These are phyloP conservation scores for Cetradonia linearis DNA, from an alignment of 495 filamentous ascomycete genomes.

Conservation along the genomic window DNA sequence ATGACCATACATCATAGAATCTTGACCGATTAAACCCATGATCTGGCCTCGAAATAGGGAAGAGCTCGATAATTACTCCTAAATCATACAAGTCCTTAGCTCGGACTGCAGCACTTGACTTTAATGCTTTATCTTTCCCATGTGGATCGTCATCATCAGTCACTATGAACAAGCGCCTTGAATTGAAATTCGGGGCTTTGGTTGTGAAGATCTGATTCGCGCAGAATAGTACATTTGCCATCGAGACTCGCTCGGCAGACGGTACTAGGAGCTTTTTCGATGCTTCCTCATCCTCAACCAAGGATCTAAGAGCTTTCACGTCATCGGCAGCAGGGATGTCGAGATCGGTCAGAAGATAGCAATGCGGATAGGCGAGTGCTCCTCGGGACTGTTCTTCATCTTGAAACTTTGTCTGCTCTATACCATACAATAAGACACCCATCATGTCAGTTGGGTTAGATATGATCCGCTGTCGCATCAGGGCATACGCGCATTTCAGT, in stretches of 20 bases:
- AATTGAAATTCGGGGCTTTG: constrained; percentile 87
- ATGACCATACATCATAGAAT: constrained; percentile 72
- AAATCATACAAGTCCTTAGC: constrained; percentile 95
- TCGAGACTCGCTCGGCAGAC: constrained; percentile 57
- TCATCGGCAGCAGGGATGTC: constrained; percentile 79
- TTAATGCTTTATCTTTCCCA: constrained; percentile 53
- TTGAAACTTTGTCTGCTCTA: constrained; percentile 72
- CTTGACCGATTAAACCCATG: constrained; percentile 72
- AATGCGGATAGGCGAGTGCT: constrained; percentile 70
- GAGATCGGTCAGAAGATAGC: constrained; percentile 83
- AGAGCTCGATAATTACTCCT: constrained; percentile 85
- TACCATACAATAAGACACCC: constrained; percentile 89
- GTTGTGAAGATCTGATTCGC: constrained; percentile 96
- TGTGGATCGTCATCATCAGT: constrained; percentile 93
- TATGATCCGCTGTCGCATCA: constrained; percentile 98
- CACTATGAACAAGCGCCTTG: constrained; percentile 84
- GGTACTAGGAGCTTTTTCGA: constrained; percentile 53
- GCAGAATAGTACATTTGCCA: constrained; percentile 88
- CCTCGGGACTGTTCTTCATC: constrained; percentile 51
- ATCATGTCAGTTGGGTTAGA: constrained; percentile 97
- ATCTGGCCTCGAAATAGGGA: constrained; percentile 69
- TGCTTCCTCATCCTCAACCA: constrained; percentile 68
- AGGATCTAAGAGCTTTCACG: constrained; percentile 62
- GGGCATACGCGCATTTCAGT: constrained; percentile 83
- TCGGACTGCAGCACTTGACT: constrained; percentile 67